Base-by-base conservation (phyloP, 2,329 filamentous ascomycete genomes). In the Cladophialophora immunda region DNA sequence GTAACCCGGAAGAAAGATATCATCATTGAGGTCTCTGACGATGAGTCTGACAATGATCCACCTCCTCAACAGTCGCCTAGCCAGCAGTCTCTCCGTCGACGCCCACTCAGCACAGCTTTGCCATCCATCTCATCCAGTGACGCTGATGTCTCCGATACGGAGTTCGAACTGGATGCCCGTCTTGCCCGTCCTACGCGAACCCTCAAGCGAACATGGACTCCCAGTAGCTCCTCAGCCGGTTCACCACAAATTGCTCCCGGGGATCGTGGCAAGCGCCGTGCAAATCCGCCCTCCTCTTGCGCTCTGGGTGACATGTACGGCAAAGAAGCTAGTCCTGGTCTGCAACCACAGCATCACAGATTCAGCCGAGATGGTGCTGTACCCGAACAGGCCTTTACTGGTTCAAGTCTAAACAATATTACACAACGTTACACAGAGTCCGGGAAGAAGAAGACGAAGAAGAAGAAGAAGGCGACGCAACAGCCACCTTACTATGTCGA, bases 401-500 rank as follows among this genome's bases (percentile, higher is more conserved):
- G 29, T 59, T n/a, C 22, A 17, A 19, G 41, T 17, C 17, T n/a
- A 8, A 19, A 15, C 30, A 45, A 55, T 29, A 1, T 7, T 17
- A n/a, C 29, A 13, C 6, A 50, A 17, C 29, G 8, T 22, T 62
- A 58, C 29, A 22, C 32, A 45, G 34, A 34, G 30, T 6, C 41
- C 5, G 29, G 41, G 15, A 63, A 47, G 32, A 60, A 45, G 54
- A 62, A 45, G 17, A 60, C 36, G 47, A 64, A 60, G 58, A 62
- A 45, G 17, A 60, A 45, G 47, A 64, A 60, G 58, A 54, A 67
- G 27, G n/a, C 22, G 41, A 30, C 22, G 22, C 22, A 27, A 15
- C 22, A 59, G 55, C 47, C 66, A 19, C 72, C 71, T n/a, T 74
- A 71, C 50, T 76, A 72, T 50, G 66, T 71, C 9, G 68, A 71